Percentiles rank a stretch among this genome's conserved stretches.
Conservation (phyloP, 1,284 basidiomycete genomes). For the Naganishia liquefaciens region DNA sequence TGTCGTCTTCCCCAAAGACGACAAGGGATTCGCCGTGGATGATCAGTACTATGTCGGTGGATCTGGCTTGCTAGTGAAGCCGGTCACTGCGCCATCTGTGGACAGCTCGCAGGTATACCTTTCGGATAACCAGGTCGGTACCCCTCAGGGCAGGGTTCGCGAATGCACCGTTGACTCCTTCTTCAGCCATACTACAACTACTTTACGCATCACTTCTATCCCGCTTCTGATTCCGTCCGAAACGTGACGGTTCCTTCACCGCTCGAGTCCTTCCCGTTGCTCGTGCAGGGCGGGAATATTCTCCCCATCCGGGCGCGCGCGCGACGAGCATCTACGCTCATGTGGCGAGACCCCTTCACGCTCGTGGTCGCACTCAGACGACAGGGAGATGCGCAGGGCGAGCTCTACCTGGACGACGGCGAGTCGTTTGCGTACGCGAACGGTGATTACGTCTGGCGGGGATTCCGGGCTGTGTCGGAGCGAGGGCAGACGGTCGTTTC, state of each 20-base stretch:
- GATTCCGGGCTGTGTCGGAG: constrained; percentile 64
- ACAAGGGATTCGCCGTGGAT: constrained; percentile 79
- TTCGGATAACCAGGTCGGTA: constrained; percentile 74
- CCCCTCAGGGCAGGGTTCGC: no score
- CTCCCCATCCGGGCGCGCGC: constrained; percentile 82
- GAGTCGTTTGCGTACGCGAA: constrained; percentile 74
- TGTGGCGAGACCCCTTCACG: constrained; percentile 92
- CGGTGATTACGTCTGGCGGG: constrained; percentile 81
- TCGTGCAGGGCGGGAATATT: constrained; percentile 91
- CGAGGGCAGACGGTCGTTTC: constrained; percentile 55
- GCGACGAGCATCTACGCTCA: constrained; percentile 78
- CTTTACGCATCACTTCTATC: constrained; percentile 69
- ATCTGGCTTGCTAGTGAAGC: constrained; percentile 88
- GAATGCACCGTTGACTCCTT: neutral
- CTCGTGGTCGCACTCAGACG: constrained; percentile 78
- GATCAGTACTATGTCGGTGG: constrained; percentile 92
- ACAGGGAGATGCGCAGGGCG: constrained; percentile 67
- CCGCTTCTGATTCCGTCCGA: constrained; percentile 64
- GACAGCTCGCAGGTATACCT: constrained; percentile 78
- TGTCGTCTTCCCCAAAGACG: constrained; percentile 85
- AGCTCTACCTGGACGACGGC: constrained; percentile 95
- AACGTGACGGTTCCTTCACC: constrained; percentile 73
- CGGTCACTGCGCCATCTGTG: constrained; percentile 74
- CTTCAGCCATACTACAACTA: constrained; percentile 90
- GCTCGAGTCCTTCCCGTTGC: constrained; percentile 76